Evolutionary conservation across 2,329 filamentous ascomycete genomes (phyloP), one percentile per base, ranked within the genome.

Genomic region (Aaosphaeria arxii): DNA sequence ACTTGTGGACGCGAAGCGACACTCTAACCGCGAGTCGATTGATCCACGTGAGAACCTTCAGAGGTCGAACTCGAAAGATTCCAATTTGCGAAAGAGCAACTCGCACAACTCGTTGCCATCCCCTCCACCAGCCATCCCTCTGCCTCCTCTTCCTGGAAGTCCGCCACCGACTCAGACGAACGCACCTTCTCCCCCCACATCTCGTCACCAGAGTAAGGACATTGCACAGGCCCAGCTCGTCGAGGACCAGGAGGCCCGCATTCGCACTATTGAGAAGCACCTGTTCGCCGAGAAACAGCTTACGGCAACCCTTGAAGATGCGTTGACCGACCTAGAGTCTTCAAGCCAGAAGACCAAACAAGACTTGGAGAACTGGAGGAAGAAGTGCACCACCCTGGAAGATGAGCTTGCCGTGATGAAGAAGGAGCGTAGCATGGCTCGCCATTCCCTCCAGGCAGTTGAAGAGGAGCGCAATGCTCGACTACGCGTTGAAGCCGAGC

Each of bases 391-490:
- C 63, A 81, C 86, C 50, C 79, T 92, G 36, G 91, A 96, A 69
- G 67, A 74, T 32, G 87, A 90, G 77, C 81, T 85, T 53, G 82
- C 85, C 51, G 76, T 85, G 39, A 71, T 85, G 55, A 76, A 77
- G 60, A 83, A 83, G 61, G 82, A 85, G 67, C 74, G 78, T 49
- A 78, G 75, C 59, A 78, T 76, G 35, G 80, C 80, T 32, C 77
- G 84, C 31, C 79, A 85, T 54, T 85, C 81, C 54, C 81, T 97
- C 58, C 90, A 96, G 69, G 89, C 91, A 52, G 89, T 97, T 24
- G 95, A 99, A 70, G 92, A 99, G 73, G 94, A 99, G 79, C 84
- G 92, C 61, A 92, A 89, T 76, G 95, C 95, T 75, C 82, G 94
- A 51, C 81, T 90, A 55, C 89, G 92, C 54, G 91, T 95, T 33